Evolutionary conservation across 2,329 filamentous ascomycete species (phyloP).

Genomic region (Colletotrichum eleusines): DNA sequence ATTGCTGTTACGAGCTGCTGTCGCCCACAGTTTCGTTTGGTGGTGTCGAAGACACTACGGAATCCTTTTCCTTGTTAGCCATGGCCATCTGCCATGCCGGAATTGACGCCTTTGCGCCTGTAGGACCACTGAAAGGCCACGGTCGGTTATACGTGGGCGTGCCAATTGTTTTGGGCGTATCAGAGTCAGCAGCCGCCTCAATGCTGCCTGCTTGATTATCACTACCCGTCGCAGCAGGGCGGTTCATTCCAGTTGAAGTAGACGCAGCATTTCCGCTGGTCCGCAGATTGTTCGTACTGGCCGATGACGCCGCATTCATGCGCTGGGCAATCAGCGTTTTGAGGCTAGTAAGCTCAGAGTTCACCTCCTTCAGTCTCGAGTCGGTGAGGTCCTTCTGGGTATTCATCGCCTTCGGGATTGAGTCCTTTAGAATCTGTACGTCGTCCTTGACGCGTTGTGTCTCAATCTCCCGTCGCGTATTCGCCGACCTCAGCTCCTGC

Average conservation of each 20-base stretch:
- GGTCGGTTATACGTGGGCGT: conserved; percentile 47
- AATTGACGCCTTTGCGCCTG: conserved; percentile 73
- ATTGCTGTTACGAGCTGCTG: conserved; percentile 40
- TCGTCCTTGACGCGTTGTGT: conserved; percentile 88
- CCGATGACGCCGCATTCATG: conserved; percentile 57
- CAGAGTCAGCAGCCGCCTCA: conserved; percentile 46
- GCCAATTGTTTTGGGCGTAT: conserved; percentile 50
- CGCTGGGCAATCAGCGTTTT: conserved; percentile 84
- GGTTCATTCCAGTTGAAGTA: conserved; percentile 9
- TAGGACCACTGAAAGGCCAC: conserved; percentile 54
- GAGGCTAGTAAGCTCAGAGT: conserved; percentile 88
- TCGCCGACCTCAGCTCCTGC: conserved; percentile 82
- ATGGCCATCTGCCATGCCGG: conserved; percentile 85
- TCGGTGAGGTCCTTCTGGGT: conserved; percentile 89
- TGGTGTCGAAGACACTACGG: conserved; percentile 45
- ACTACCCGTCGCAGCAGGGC: conserved; percentile 44
- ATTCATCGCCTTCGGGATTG: conserved; percentile 89
- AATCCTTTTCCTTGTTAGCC: conserved; percentile 65
- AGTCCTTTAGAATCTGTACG: conserved; percentile 82
- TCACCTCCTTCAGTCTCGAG: conserved; percentile 83
- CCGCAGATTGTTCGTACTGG: conserved; percentile 45
- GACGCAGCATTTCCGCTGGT: conserved; percentile 44
- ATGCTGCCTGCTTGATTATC: conserved; percentile 48
- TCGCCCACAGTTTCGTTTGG: conserved; percentile 43
- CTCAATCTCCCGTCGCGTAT: conserved; percentile 87